phyloP scores from a whole-genome alignment of 495 filamentous ascomycete genomes.

The Hyaloscypha hepaticicola region DNA sequence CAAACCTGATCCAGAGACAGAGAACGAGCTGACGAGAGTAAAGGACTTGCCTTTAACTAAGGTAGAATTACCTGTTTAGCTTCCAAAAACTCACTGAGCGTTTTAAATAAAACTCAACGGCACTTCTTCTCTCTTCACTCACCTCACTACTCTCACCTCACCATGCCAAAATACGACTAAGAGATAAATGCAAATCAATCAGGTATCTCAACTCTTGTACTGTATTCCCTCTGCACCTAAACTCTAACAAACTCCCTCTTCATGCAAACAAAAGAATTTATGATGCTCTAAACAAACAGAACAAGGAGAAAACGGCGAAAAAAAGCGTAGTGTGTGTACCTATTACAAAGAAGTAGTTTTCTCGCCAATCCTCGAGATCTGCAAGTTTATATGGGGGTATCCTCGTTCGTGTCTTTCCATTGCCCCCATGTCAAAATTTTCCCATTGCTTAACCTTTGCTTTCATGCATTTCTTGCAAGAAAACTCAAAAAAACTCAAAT shows the following conservation, averaged over 20 bases:
- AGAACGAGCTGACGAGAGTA: no score
- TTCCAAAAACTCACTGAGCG: no score
- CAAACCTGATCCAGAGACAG: no score
- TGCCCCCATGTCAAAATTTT: not conserved
- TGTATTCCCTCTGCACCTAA: not conserved
- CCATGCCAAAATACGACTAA: not conserved
- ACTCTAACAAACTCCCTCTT: not conserved
- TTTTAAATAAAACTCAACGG: not conserved
- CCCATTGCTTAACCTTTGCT: not conserved
- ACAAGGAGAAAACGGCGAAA: not conserved
- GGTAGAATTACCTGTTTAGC: no score
- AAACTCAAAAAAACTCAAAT: no score
- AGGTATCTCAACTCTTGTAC: not conserved
- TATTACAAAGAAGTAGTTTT: not conserved
- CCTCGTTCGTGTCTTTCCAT: not conserved
- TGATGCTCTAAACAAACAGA: not conserved
- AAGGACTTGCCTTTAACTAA: no score
- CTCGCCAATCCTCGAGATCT: not conserved
- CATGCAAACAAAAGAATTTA: not conserved
- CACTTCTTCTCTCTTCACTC: not conserved
- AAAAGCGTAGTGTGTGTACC: not conserved
- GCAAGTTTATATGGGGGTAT: not conserved
- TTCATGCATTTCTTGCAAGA: not conserved
- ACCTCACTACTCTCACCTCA: not conserved
- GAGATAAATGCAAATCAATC: not conserved